Evolutionary conservation across 371 early-diverging fungal species (phyloP).

Genomic region (Syncephalastrum racemosum): DNA sequence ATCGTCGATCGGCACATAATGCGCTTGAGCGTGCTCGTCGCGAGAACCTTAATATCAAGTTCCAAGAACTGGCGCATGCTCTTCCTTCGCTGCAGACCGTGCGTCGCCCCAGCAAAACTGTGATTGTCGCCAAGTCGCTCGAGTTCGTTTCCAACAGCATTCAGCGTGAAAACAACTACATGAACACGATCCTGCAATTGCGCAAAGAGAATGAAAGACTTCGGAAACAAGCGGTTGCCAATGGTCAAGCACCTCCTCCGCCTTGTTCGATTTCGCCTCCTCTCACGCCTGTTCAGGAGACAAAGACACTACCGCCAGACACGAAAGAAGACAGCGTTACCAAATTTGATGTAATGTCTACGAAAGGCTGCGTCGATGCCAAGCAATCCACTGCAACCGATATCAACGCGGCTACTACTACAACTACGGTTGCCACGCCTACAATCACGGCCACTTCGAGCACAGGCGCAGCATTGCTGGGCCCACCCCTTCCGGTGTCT

Average conservation of each 20-base stretch:
- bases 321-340: too few species aligned
- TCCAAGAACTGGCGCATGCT: constrained; percentile 77
- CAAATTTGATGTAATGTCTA: too few species aligned
- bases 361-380: too few species aligned
- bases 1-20: constrained; percentile 69
- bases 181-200: constrained; percentile 25
- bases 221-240: constrained; percentile 25
- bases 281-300: too few species aligned
- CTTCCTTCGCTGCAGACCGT: constrained; percentile 74
- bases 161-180: constrained; percentile 24
- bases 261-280: too few species aligned
- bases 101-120: constrained; percentile 75
- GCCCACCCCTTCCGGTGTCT: too few species aligned
- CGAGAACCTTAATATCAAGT: constrained; percentile 73
- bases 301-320: too few species aligned
- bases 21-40: constrained; percentile 80
- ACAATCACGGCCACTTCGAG: too few species aligned
- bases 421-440: too few species aligned
- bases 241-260: not conserved
- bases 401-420: too few species aligned
- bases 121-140: constrained; percentile 75
- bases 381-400: too few species aligned
- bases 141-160: constrained; percentile 45
- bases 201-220: constrained; percentile 33
- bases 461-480: too few species aligned